Conservation (phyloP, 495 filamentous ascomycete genomes). For the Podospora australis region DNA sequence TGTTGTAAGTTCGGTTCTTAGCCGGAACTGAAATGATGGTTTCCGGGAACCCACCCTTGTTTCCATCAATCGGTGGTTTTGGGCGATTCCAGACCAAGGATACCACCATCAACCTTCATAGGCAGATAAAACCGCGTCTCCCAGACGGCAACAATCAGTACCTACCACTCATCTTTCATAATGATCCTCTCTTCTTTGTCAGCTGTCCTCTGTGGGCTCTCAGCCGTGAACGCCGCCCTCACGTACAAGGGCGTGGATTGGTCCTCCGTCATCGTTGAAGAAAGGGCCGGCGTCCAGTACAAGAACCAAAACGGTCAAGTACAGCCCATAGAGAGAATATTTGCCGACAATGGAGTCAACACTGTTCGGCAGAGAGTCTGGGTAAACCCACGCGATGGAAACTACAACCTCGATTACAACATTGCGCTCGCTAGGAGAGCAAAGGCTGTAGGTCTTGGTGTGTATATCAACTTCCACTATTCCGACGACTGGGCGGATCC, state of each 20-base stretch:
- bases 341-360: constrained; percentile 59
- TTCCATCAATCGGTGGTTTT: constrained; percentile 19
- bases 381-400: constrained; percentile 61
- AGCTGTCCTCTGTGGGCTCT: constrained; percentile 15
- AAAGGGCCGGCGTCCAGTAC: constrained; percentile 54
- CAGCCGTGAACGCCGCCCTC: constrained; percentile 38
- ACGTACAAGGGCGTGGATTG: constrained; percentile 66
- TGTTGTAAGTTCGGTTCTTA: too few species aligned
- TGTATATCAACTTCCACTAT: constrained; percentile 67
- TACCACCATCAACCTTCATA: not conserved
- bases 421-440: constrained; percentile 58
- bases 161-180: not conserved
- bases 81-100: not conserved
- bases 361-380: constrained; percentile 66
- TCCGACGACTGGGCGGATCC: constrained; percentile 58
- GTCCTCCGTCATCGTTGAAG: constrained; percentile 62
- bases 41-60: not conserved
- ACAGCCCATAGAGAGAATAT: constrained; percentile 55
- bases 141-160: not conserved
- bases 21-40: not conserved
- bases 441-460: constrained; percentile 53
- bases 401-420: constrained; percentile 65
- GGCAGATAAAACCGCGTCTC: too few species aligned
- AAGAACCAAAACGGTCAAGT: constrained; percentile 47
- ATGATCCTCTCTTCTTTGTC: constrained; percentile 17